Evolutionary conservation across 768 basidiomycete species (phyloP).

Genomic region (Tulasnella sp.): DNA sequence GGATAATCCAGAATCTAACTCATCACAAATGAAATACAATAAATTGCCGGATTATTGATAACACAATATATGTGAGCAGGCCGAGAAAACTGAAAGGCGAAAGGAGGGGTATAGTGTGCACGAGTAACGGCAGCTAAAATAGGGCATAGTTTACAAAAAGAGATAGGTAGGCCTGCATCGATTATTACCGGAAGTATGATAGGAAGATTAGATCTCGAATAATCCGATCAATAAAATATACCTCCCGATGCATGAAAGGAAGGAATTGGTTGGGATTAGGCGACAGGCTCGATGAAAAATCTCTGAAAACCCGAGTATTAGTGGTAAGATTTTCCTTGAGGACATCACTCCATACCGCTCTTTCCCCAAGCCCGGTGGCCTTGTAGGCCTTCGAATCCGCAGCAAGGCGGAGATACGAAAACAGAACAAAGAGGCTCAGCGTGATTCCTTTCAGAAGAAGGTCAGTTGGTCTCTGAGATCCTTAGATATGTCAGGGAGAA

Average conservation of each 20-base stretch:
- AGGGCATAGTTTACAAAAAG: no score
- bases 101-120: no score
- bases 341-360: background rate
- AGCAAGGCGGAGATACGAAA: background rate
- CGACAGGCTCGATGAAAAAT: background rate
- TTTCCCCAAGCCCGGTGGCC: background rate
- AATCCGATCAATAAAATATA: no score
- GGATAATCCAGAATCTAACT: no score
- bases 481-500: background rate
- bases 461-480: background rate
- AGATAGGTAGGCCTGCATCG: no score
- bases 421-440: background rate
- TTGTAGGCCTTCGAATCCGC: background rate
- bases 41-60: no score
- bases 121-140: no score
- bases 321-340: background rate
- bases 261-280: background rate
- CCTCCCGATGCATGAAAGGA: background rate
- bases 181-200: no score
- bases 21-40: no score
- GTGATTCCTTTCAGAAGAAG: background rate
- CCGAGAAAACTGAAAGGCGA: no score
- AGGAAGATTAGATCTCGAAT: no score
- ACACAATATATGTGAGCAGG: no score
- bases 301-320: background rate